phyloP scores from a whole-genome alignment of 2,329 filamentous ascomycete species.

The Talaromyces sp. region DNA sequence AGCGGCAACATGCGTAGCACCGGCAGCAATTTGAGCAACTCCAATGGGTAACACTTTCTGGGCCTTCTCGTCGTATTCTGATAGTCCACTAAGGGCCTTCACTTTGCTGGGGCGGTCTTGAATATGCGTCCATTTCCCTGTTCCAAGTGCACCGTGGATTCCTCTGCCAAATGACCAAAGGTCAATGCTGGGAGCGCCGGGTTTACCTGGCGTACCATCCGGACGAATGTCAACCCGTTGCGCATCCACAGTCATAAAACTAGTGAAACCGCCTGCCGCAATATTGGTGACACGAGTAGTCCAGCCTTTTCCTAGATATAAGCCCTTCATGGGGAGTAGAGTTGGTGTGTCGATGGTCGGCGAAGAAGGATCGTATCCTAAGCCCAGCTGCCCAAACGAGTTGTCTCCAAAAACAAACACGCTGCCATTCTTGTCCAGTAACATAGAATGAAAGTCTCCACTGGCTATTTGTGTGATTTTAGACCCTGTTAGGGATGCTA shows the following conservation, averaged over 20 bases:
- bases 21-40: constrained; percentile 65
- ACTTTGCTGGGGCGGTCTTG: constrained; percentile 73
- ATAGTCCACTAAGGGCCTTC: constrained; percentile 73
- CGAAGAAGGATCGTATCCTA: constrained; percentile 59
- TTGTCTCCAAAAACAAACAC: constrained; percentile 91
- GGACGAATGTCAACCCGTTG: constrained; percentile 48
- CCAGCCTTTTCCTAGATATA: constrained; percentile 64
- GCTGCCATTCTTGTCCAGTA: constrained; percentile 66
- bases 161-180: constrained; percentile 84
- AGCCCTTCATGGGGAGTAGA: constrained; percentile 61
- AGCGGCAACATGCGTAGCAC: constrained; percentile 73
- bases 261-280: constrained; percentile 79
- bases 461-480: constrained; percentile 69
- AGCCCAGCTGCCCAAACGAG: constrained; percentile 82
- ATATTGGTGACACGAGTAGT: constrained; percentile 66
- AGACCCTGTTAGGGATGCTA: constrained; percentile 64
- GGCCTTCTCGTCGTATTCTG: constrained; percentile 74
- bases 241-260: constrained; percentile 81
- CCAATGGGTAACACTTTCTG: constrained; percentile 70
- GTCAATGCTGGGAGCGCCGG: constrained; percentile 68
- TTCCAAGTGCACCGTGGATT: constrained; percentile 76
- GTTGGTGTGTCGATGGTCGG: constrained; percentile 64
- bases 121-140: constrained; percentile 82
- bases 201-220: constrained; percentile 38
- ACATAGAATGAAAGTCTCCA: constrained; percentile 81